Percentiles rank a stretch among this genome's conserved stretches.
Evolutionary conservation across 768 basidiomycete genomes (phyloP).

Genomic region (Macrolepiota albuminosa): DNA sequence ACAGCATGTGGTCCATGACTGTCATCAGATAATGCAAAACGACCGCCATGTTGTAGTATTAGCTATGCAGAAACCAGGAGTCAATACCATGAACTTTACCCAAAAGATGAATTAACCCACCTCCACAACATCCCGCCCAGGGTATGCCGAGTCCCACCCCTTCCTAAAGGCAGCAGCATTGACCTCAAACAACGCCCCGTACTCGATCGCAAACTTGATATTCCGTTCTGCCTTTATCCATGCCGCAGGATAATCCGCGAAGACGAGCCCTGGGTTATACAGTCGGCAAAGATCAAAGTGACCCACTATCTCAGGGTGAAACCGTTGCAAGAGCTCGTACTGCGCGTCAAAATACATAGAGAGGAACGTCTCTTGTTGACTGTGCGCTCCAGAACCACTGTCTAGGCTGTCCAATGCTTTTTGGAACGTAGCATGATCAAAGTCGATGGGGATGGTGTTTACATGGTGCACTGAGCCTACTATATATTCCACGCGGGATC

Average conservation of each 20-base stretch:
- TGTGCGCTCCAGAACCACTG: neutral
- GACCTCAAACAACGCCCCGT: conserved; percentile 91
- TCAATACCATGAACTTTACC: conserved; percentile 1
- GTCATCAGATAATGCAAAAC: conserved; percentile 89
- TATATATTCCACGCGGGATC: conserved; percentile 70
- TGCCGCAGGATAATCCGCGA: conserved; percentile 54
- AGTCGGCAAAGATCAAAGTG: conserved; percentile 93
- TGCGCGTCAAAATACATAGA: conserved; percentile 85
- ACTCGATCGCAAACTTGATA: conserved; percentile 60
- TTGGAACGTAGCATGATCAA: conserved; percentile 70
- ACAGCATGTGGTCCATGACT: conserved; percentile 89
- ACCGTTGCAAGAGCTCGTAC: conserved; percentile 58
- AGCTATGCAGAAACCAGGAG: conserved; percentile 39
- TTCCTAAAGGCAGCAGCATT: conserved; percentile 94
- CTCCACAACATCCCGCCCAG: conserved; percentile 70
- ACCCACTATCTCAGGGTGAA: conserved; percentile 85
- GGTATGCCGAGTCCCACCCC: conserved; percentile 83
- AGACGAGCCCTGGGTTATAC: conserved; percentile 59
- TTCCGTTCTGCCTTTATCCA: conserved; percentile 72
- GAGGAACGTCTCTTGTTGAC: conserved; percentile 44
- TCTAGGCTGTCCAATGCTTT: conserved; percentile 45
- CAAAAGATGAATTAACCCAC: conserved; percentile 33
- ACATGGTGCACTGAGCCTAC: conserved; percentile 96
- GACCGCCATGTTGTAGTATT: conserved; percentile 64
- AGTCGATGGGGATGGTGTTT: conserved; percentile 85